These are phyloP conservation scores for Entomortierella beljakovae DNA, from an alignment of 192 early-diverging fungal genomes.

Conservation along the genomic window DNA sequence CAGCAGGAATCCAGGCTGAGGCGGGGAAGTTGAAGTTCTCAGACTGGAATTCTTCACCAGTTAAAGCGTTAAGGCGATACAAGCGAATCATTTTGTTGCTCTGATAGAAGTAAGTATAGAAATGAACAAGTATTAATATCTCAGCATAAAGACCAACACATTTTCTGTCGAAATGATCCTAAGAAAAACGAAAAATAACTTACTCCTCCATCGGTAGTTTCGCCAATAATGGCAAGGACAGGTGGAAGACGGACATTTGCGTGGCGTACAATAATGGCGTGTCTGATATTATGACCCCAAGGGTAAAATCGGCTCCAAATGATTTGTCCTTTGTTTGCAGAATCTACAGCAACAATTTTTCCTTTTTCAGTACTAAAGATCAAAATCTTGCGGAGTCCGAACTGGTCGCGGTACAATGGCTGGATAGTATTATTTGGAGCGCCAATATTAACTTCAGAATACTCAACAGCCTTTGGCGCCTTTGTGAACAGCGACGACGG, in stretches of 20 bases:
- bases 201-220: constrained; percentile 53
- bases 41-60: constrained; percentile 64
- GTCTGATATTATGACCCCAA: constrained; percentile 49
- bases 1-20: constrained; percentile 45
- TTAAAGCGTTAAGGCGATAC: constrained; percentile 74
- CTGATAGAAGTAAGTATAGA: constrained; percentile 13
- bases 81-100: constrained; percentile 39
- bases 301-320: constrained; percentile 78
- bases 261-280: constrained; percentile 64
- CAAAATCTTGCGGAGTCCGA: constrained; percentile 92
- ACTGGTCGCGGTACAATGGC: constrained; percentile 67
- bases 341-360: constrained; percentile 87
- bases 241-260: constrained; percentile 79
- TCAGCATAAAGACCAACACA: too few species aligned
- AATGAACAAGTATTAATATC: too few species aligned
- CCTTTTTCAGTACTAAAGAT: constrained; percentile 83
- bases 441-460: constrained; percentile 43
- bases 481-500: constrained; percentile 36
- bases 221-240: constrained; percentile 72
- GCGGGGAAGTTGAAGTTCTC: constrained; percentile 58
- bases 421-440: constrained; percentile 27
- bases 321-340: constrained; percentile 75
- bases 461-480: constrained; percentile 18
- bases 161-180: too few species aligned
- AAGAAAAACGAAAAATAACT: not conserved